Conservation (phyloP, 345 rosid species). For the Isatis tinctoria region DNA sequence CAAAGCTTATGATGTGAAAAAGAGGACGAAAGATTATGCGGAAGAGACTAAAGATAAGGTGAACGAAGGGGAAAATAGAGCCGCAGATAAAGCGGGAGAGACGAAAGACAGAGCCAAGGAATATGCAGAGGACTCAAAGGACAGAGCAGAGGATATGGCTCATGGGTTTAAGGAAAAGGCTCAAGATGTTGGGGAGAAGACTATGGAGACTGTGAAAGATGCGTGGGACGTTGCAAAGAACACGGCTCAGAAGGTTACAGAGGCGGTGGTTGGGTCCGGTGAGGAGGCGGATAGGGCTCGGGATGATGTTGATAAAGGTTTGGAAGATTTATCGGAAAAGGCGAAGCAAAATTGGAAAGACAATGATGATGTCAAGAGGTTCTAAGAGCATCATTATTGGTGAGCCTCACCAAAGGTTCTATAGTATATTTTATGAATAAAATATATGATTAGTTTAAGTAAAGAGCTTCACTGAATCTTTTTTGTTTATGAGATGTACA, state of each 20-base stretch:
- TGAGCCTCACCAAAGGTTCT: too few species aligned
- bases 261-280: constrained; percentile 31
- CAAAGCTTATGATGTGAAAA: constrained; percentile 14
- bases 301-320: constrained; percentile 24
- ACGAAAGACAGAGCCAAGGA: constrained; percentile 8
- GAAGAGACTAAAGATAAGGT: constrained; percentile 1
- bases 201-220: constrained; percentile 33
- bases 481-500: too few species aligned
- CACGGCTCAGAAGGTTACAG: constrained; percentile 34
- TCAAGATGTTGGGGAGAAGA: constrained; percentile 30
- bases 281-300: constrained; percentile 23
- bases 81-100: neutral
- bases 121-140: constrained; percentile 19
- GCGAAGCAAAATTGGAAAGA: neutral
- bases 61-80: constrained; percentile 4
- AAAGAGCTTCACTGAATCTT: too few species aligned
- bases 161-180: constrained; percentile 32
- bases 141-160: constrained; percentile 22
- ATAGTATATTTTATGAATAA: too few species aligned
- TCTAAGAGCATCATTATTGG: too few species aligned
- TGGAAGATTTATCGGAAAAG: constrained; percentile 26
- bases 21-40: constrained; percentile 15
- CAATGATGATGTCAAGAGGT: constrained; percentile 19
- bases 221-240: constrained; percentile 30
- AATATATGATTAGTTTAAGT: too few species aligned